These are phyloP conservation scores for Beauveria bassiana DNA, from an alignment of 2,329 filamentous ascomycete species.

Conservation along the genomic window DNA sequence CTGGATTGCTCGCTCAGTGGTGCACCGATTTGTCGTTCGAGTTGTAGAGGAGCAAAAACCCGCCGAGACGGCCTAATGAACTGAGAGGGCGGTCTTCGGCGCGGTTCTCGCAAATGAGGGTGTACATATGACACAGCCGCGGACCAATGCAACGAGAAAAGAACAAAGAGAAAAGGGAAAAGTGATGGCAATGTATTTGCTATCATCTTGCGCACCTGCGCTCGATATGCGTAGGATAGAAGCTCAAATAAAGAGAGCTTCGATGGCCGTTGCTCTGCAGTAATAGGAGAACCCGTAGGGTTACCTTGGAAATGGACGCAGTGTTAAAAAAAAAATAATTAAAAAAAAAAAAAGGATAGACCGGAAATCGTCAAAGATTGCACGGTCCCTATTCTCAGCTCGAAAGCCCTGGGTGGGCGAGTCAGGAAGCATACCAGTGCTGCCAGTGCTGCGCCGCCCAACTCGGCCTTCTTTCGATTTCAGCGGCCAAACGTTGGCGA, in stretches of 20 bases:
- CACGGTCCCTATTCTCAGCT: slow-evolving; percentile 9
- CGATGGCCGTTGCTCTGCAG: not conserved
- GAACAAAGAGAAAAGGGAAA: not conserved
- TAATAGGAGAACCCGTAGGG: not conserved
- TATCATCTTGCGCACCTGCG: no score
- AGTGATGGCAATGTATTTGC: no score
- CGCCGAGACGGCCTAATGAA: no score
- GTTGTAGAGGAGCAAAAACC: not conserved
- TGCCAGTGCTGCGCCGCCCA: not conserved
- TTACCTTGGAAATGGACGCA: slow-evolving; percentile 3
- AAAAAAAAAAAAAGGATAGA: not conserved
- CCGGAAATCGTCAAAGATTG: not conserved
- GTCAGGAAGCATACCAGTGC: not conserved
- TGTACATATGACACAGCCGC: not conserved
- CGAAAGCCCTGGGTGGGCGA: not conserved
- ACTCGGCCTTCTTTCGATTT: not conserved
- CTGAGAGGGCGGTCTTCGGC: not conserved
- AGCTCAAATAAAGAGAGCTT: not conserved
- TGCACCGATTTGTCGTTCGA: not conserved
- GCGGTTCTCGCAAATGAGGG: slow-evolving; percentile 10
- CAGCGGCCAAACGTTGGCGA: slow-evolving; percentile 4
- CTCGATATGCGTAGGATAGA: not conserved
- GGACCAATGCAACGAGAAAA: not conserved
- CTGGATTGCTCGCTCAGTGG: not conserved
- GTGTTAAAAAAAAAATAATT: not conserved